Evolutionary conservation across 371 early-diverging fungal species (phyloP).

Genomic region (Mortierella sp.): DNA sequence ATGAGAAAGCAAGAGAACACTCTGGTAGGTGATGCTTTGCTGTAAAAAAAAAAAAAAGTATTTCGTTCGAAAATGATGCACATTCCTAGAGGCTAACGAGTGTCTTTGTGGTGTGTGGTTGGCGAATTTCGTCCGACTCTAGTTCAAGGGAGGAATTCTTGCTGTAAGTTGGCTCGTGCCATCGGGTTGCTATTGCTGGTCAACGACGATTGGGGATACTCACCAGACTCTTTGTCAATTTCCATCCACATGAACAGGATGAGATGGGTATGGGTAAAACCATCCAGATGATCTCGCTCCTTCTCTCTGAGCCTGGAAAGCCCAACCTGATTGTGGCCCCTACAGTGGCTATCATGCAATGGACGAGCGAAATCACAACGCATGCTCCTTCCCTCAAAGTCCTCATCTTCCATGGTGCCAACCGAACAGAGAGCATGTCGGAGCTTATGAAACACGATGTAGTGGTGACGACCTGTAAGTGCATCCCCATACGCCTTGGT

Average conservation of each 20-base stretch:
- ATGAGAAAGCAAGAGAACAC: conserved; percentile 78
- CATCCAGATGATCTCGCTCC: conserved; percentile 92
- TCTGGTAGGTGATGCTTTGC: conserved; percentile 52
- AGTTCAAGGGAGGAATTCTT: conserved; percentile 86
- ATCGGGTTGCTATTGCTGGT: background rate
- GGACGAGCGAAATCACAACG: conserved; percentile 83
- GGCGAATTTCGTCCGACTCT: background rate
- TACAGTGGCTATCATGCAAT: conserved; percentile 91
- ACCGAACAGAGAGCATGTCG: conserved; percentile 59
- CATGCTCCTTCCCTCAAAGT: conserved; percentile 78
- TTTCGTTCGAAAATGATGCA: too few relatives aligned
- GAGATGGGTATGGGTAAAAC: conserved; percentile 99
- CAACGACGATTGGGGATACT: background rate
- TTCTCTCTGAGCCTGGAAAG: conserved; percentile 70
- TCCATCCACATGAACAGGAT: conserved; percentile 61
- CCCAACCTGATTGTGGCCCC: conserved; percentile 92
- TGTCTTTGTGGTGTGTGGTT: background rate
- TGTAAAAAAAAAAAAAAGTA: too few relatives aligned
- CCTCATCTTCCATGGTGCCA: conserved; percentile 76
- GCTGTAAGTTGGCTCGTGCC: conserved; percentile 60
- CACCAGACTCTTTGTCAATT: background rate
- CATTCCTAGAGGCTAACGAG: too few relatives aligned
- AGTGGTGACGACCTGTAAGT: conserved; percentile 84
- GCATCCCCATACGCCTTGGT: background rate
- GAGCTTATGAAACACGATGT: conserved; percentile 78